Percentiles rank a stretch among this genome's conserved stretches.
These are phyloP conservation scores for Backusella westeae DNA, from an alignment of 192 early-diverging fungal genomes.

Conservation along the genomic window DNA sequence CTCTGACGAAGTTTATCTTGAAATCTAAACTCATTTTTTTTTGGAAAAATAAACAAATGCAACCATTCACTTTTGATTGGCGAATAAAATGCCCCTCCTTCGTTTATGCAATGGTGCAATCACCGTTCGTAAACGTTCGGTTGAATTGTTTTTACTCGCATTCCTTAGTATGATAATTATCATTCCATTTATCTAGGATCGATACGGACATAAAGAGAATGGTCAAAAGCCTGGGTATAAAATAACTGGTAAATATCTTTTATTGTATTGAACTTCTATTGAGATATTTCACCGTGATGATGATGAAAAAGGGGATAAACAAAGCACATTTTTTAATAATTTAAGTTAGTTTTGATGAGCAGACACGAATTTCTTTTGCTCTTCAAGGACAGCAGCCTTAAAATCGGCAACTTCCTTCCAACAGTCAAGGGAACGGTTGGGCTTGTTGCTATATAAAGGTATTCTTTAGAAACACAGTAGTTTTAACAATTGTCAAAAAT, in stretches of 20 bases:
- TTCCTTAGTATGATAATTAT: too few relatives aligned
- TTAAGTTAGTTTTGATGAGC: slow-evolving; percentile 7
- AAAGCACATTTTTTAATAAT: neutral
- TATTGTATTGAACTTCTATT: neutral
- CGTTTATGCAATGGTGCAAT: too few relatives aligned
- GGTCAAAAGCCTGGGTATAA: neutral
- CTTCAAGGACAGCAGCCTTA: slow-evolving; percentile 25
- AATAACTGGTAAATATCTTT: neutral
- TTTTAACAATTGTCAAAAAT: too few relatives aligned
- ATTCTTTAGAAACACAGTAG: neutral
- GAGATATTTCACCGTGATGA: neutral
- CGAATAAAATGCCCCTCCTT: too few relatives aligned
- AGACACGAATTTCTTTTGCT: slow-evolving; percentile 24
- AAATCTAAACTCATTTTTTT: too few relatives aligned
- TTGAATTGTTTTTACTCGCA: too few relatives aligned
- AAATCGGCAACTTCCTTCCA: slow-evolving; percentile 28
- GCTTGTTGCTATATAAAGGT: slow-evolving; percentile 13
- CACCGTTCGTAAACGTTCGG: too few relatives aligned
- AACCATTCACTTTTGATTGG: too few relatives aligned
- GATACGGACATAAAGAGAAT: neutral
- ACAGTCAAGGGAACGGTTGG: slow-evolving; percentile 23
- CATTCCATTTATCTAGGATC: neutral
- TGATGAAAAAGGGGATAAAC: neutral
- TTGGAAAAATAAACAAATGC: too few relatives aligned
- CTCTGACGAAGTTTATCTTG: too few relatives aligned